These are phyloP conservation scores for Monosporascus sp. DNA, from an alignment of 2,329 filamentous ascomycete genomes.

Conservation along the genomic window DNA sequence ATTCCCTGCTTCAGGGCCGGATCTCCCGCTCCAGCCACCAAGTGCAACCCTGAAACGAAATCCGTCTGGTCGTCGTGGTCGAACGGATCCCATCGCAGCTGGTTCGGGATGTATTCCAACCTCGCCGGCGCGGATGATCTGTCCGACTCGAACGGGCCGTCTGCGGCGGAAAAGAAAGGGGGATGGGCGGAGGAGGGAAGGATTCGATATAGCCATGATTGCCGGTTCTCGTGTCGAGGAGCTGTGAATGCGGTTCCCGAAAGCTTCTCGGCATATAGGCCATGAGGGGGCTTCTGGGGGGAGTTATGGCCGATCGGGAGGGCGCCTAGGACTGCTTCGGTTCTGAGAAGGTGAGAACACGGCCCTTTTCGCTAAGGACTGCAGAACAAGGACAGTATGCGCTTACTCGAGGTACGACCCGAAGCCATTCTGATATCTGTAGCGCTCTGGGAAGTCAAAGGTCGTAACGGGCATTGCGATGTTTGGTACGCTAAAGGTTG, in stretches of 20 bases:
- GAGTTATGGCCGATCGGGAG: slow-evolving; percentile 64
- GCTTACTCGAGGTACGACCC: slow-evolving; percentile 62
- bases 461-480: slow-evolving; percentile 28
- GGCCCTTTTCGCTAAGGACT: neutral
- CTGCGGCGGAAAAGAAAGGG: slow-evolving; percentile 26
- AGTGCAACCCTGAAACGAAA: slow-evolving; percentile 47
- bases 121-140: slow-evolving; percentile 42
- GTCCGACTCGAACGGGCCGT: slow-evolving; percentile 40
- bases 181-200: slow-evolving; percentile 49
- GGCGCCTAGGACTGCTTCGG: slow-evolving; percentile 61
- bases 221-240: slow-evolving; percentile 51
- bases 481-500: too few species aligned
- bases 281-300: slow-evolving; percentile 63
- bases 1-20: slow-evolving; percentile 65
- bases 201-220: slow-evolving; percentile 57
- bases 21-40: slow-evolving; percentile 69
- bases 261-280: slow-evolving; percentile 65
- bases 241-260: slow-evolving; percentile 57
- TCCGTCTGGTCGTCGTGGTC: slow-evolving; percentile 57
- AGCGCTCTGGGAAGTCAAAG: slow-evolving; percentile 36
- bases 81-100: slow-evolving; percentile 78
- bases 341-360: slow-evolving; percentile 30
- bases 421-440: slow-evolving; percentile 65
- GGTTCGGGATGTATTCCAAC: slow-evolving; percentile 73
- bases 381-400: neutral